phyloP scores from a whole-genome alignment of 257 asterid genomes.

The Scutellaria minor region DNA sequence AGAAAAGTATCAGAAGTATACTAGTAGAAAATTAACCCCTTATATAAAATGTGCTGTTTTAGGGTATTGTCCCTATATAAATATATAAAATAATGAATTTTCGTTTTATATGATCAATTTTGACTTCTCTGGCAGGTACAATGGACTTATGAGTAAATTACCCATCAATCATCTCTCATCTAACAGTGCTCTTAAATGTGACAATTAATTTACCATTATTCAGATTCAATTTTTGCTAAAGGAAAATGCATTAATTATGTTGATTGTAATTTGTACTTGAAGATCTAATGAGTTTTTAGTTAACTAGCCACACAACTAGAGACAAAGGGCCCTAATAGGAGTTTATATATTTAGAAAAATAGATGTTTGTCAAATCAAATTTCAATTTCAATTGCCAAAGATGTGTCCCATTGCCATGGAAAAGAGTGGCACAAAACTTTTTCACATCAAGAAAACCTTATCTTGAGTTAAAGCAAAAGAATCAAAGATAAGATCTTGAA shows the following conservation, averaged over 20 bases:
- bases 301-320: not conserved
- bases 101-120: too few species aligned
- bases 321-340: conserved; percentile 1
- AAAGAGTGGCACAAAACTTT: conserved; percentile 41
- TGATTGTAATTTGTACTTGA: not conserved
- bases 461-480: conserved; percentile 46
- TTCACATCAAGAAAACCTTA: conserved; percentile 42
- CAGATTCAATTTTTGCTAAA: not conserved
- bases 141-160: not conserved
- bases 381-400: conserved; percentile 29
- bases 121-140: too few species aligned
- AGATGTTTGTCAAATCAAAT: conserved; percentile 31
- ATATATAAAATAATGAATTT: too few species aligned
- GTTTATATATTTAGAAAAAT: not conserved
- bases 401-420: conserved; percentile 41
- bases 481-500: conserved; percentile 56
- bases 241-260: not conserved
- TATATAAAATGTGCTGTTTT: too few species aligned
- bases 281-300: too few species aligned
- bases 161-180: not conserved
- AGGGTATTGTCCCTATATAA: too few species aligned
- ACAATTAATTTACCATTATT: not conserved
- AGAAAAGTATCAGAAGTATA: too few species aligned
- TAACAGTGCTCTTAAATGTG: not conserved
- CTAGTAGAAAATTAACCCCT: too few species aligned